Percentiles rank a stretch among this genome's conserved stretches.
phyloP scores from a whole-genome alignment of 2,329 filamentous ascomycete species.

The Fusarium sp. region DNA sequence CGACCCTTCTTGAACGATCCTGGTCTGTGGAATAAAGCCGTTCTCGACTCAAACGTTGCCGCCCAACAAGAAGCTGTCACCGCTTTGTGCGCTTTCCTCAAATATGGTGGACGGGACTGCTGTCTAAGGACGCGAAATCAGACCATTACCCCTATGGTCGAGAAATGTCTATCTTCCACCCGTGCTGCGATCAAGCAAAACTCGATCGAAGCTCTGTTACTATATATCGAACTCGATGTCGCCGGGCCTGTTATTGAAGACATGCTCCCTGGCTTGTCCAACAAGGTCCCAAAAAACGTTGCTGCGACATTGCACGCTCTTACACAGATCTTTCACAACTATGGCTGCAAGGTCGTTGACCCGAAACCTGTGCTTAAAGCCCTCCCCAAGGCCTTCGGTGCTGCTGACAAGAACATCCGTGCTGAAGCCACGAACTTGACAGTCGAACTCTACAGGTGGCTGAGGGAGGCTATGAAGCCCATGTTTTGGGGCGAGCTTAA shows the following conservation, averaged over 20 bases:
- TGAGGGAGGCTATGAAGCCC: constrained; percentile 97
- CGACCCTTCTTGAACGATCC: constrained; percentile 88
- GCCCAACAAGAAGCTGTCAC: constrained; percentile 94
- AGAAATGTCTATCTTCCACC: constrained; percentile 91
- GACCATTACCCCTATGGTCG: constrained; percentile 83
- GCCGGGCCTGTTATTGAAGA: constrained; percentile 91
- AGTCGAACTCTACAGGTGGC: constrained; percentile 96
- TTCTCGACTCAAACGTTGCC: constrained; percentile 94
- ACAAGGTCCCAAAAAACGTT: constrained; percentile 93
- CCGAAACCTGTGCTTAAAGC: constrained; percentile 91
- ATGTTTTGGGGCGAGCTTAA: constrained; percentile 98
- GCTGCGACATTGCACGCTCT: constrained; percentile 78
- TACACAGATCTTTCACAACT: constrained; percentile 89
- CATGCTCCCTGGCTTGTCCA: constrained; percentile 81
- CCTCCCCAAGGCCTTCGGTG: constrained; percentile 91
- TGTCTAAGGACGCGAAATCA: constrained; percentile 81
- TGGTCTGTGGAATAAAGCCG: constrained; percentile 90
- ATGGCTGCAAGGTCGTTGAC: constrained; percentile 93
- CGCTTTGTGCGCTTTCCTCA: constrained; percentile 90
- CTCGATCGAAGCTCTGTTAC: constrained; percentile 84
- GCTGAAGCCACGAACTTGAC: constrained; percentile 92
- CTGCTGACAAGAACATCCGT: constrained; percentile 98
- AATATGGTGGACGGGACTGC: constrained; percentile 86
- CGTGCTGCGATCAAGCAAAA: constrained; percentile 90
- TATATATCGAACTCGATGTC: constrained; percentile 91